Conservation (phyloP, 768 basidiomycete species). For the Termitomyces sp. region DNA sequence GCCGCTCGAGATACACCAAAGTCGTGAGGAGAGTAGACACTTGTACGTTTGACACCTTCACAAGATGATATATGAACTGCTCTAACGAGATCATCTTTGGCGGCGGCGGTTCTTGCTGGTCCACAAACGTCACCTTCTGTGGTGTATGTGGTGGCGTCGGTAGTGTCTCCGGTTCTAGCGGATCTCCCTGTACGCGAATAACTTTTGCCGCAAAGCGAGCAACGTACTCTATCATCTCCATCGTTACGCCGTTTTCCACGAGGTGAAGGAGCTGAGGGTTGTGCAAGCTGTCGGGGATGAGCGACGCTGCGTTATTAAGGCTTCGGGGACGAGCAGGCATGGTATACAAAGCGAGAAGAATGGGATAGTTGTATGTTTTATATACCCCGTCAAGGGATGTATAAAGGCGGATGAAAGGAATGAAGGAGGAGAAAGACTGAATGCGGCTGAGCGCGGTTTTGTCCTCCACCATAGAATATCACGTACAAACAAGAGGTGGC, state of each 20-base stretch:
- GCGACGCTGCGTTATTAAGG: conserved; percentile 65
- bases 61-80: conserved; percentile 79
- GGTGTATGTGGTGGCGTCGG: conserved; percentile 68
- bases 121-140: conserved; percentile 38
- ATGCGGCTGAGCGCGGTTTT: conserved; percentile 7
- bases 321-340: conserved; percentile 27
- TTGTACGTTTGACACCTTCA: conserved; percentile 81
- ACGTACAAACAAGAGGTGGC: conserved; percentile 17
- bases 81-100: conserved; percentile 56
- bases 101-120: conserved; percentile 25
- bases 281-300: conserved; percentile 70
- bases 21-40: conserved; percentile 88
- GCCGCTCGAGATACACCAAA: conserved; percentile 85
- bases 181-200: conserved; percentile 63
- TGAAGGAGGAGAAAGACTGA: conserved; percentile 11
- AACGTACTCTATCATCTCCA: conserved; percentile 83
- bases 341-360: conserved; percentile 20
- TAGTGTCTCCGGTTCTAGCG: conserved; percentile 26
- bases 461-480: conserved; percentile 6
- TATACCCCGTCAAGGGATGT: conserved; percentile 38
- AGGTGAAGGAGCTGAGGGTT: conserved; percentile 78
- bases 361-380: conserved; percentile 26
- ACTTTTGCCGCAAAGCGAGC: conserved; percentile 73
- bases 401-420: conserved; percentile 21
- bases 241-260: conserved; percentile 69